Base-by-base conservation (phyloP, 345 rosid genomes). In the Melastoma malabathricum region DNA sequence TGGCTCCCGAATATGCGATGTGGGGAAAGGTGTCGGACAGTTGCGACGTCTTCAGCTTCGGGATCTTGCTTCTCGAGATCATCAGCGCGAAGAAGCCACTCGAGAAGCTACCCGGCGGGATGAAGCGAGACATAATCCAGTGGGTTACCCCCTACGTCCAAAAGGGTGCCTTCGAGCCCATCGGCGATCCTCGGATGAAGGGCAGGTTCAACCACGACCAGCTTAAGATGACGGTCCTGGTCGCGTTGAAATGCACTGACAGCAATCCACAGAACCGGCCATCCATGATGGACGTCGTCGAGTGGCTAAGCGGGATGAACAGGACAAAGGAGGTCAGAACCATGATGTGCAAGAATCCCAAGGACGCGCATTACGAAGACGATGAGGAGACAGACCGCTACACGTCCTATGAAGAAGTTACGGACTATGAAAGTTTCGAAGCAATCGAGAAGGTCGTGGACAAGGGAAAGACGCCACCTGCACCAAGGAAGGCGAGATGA, bases 1-100 rank as follows among this genome's bases (percentile, higher is more conserved):
- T 79, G 34, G 90, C 90, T 14, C 90, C 90, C 0, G 86, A 83
- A 57, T 83, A 83, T 2, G 90, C 86, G n/a, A 83, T 83, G 90
- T 83, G 90, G 86, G 86, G 86, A 5, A 83, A 83, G 53, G 86
- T 79, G 15, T 79, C 82, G 0, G 82, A 79, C 38, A 69, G 75
- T 12, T 83, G 86, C 34, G 90, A 83, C 38, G 86, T 79, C 8
- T 79, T 75, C 13, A 83, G 90, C 54, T 83, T 77, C n/a, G 90
- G 86, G 2, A 72, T 83, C 50, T 38, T 83, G 16, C 76, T 82
- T 3, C 27, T 83, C 0, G 86, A 79, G 50, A 71, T 79, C 49
- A 61, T 83, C 16, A 83, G 82, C 19, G 82, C 69, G 0, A 79
- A 34, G 52, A 77, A 73, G 46, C 90, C 83, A 10, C 44, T 79